Evolutionary conservation across 2,329 filamentous ascomycete genomes (phyloP).

Genomic region (Karstenula rhodostoma): DNA sequence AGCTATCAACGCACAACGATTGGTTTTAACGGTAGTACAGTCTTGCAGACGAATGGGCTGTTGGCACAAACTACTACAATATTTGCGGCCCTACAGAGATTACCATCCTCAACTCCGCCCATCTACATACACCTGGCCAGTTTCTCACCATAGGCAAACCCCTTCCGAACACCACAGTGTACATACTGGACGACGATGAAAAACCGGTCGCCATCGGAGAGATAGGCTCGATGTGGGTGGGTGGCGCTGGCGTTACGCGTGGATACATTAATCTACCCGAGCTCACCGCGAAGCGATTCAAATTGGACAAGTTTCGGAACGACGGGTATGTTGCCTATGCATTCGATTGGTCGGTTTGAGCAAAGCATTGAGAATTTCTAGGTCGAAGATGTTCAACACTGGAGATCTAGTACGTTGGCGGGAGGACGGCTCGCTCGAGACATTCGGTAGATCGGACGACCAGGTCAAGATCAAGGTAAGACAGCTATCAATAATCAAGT

Average conservation of each 20-base stretch:
- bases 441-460: slow-evolving; percentile 66
- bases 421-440: slow-evolving; percentile 62
- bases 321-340: slow-evolving; percentile 55
- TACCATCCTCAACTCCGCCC: slow-evolving; percentile 67
- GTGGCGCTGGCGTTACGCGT: slow-evolving; percentile 62
- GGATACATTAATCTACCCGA: slow-evolving; percentile 65
- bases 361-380: slow-evolving; percentile 13
- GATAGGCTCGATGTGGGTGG: slow-evolving; percentile 65
- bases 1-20: not conserved
- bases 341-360: not conserved
- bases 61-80: slow-evolving; percentile 55
- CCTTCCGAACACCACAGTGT: slow-evolving; percentile 65
- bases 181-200: slow-evolving; percentile 60
- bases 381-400: slow-evolving; percentile 65
- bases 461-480: slow-evolving; percentile 66
- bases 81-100: slow-evolving; percentile 68
- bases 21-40: slow-evolving; percentile 25
- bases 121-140: slow-evolving; percentile 57
- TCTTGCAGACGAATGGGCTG: slow-evolving; percentile 66
- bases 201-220: slow-evolving; percentile 58
- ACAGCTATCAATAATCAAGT: not conserved
- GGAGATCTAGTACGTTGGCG: slow-evolving; percentile 67
- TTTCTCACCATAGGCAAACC: slow-evolving; percentile 63
- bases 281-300: slow-evolving; percentile 61
- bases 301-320: slow-evolving; percentile 59